phyloP scores from a whole-genome alignment of 1,284 basidiomycete species.

The Sanghuangporus sanghuang region DNA sequence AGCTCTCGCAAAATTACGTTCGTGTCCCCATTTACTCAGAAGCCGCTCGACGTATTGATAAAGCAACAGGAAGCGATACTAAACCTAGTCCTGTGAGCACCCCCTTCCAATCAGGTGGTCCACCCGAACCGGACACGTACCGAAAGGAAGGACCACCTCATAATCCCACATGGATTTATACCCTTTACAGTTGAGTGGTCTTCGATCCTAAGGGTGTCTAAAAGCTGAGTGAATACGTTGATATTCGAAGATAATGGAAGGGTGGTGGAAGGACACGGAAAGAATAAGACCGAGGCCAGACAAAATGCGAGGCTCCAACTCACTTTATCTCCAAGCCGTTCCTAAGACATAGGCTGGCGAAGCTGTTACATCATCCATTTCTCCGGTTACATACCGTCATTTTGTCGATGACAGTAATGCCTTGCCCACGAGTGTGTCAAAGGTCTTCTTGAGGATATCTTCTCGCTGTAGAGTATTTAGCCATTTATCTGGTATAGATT shows the following conservation, averaged over 20 bases:
- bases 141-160: neutral
- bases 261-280: neutral
- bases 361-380: neutral
- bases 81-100: too few species aligned
- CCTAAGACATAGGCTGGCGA: neutral
- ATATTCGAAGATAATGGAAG: neutral
- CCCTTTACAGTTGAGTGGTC: neutral
- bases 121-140: neutral
- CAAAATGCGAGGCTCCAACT: neutral
- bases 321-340: neutral
- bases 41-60: neutral
- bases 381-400: too few species aligned
- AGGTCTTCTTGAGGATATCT: conserved; percentile 5
- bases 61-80: neutral
- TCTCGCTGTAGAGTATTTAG: neutral
- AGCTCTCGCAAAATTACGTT: neutral
- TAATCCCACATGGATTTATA: conserved; percentile 5
- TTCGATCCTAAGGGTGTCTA: neutral
- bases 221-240: neutral
- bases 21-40: neutral
- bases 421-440: conserved; percentile 9
- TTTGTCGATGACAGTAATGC: neutral
- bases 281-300: neutral
- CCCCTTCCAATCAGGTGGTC: neutral
- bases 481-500: conserved; percentile 10